Evolutionary conservation across 148 eudicot genomes (phyloP), one percentile per base, ranked within the genome.

Genomic region (Persicaria maculosa): DNA sequence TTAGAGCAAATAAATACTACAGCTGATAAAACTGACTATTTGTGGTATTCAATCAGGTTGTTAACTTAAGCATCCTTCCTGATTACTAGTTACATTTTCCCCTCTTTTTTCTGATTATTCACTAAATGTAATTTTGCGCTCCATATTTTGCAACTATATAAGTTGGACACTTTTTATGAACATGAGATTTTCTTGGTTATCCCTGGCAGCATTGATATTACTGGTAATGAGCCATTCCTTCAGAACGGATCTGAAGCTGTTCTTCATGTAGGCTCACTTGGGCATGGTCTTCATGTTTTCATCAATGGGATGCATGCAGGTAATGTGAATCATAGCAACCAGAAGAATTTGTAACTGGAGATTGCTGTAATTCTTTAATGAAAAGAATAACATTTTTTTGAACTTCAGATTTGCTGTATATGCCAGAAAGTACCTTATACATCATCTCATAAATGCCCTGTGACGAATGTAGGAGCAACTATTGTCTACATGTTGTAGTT

Each of bases 11-110:
- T 92, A 76, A 90, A 89, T 74, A 92, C 97, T 14, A 92, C 99
- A 76, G 88, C 97, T 75, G 99, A 96, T 81, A 72, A 79, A 82
- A 92, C 93, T 80, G 99, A 96, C 75, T 92, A 92, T 77, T 73
- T 96, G 77, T 96, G 99, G 99, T 96, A 96, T 83, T 95, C 99
- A 43, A 15, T 83, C 62, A 90, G 99, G 99, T 96, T 47, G 54
- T 22, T 71, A 17, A 16, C 52, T 25, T 20, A n/a, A 8, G 1
- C 73, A 45, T 70, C 8, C 50, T 19, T 74, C 47, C 36, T 7
- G 6, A 1, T 31, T 31, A 31, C 9, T 15, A 50, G 48, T 19
- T 25, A 12, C 8, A 16, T n/a, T 17, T 25, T 50, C 11, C 9
- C 15, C 15, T 47, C 15, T 55, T 76, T 9, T 12, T 12, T 74